These are phyloP conservation scores for Arctostaphylos glauca DNA, from an alignment of 148 eudicot species.

Conservation along the genomic window DNA sequence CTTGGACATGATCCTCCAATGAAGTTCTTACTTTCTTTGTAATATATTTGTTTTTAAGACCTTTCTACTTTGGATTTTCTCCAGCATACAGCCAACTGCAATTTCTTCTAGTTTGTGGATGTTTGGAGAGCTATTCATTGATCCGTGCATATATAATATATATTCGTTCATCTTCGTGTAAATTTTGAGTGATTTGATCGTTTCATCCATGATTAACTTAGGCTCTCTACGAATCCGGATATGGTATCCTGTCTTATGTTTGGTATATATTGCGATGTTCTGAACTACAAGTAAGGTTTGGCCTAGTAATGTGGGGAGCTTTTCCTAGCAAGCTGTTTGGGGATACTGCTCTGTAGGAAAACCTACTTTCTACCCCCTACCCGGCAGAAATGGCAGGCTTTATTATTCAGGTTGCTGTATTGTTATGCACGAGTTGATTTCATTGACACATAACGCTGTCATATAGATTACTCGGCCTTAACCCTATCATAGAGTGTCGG, in stretches of 20 bases:
- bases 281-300: background rate
- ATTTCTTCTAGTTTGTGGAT: background rate
- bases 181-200: background rate
- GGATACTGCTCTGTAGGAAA: background rate
- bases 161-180: background rate
- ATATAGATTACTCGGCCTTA: background rate
- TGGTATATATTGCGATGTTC: background rate
- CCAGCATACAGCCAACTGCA: background rate
- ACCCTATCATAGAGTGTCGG: background rate
- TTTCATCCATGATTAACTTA: background rate
- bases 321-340: background rate
- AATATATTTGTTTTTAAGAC: background rate
- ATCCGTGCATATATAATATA: background rate
- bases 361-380: background rate
- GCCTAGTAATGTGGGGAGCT: background rate
- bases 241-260: background rate
- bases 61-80: background rate
- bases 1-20: conserved; percentile 11
- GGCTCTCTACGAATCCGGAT: background rate
- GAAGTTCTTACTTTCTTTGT: background rate
- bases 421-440: background rate
- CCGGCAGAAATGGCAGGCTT: background rate
- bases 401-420: background rate
- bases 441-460: background rate
- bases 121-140: background rate